Evolutionary conservation across 1,139 yeast genomes (phyloP), one percentile per base, ranked within the genome.

Genomic region (Lodderomyces margitis): DNA sequence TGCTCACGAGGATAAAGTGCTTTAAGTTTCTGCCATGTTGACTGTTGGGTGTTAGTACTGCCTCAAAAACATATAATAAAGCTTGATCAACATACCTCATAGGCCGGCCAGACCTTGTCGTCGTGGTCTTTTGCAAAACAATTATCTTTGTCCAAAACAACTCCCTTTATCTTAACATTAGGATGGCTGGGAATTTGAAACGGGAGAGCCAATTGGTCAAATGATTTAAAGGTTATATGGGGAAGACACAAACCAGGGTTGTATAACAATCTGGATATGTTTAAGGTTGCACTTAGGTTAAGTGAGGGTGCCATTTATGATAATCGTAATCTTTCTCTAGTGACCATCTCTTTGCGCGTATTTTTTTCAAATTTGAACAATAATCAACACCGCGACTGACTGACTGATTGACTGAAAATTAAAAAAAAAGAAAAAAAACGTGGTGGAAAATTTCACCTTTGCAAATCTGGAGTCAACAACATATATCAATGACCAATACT

Each of bases 111-210:
- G 2, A 92, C 85, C 46, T 79, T 76, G 52, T 83, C 85, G 44
- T 82, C 85, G 46, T 87, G 86, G 37, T 94, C 95, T 50, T 76
- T 74, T 4, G 98, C 95, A 60, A 92, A 86, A 57, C 98, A 92
- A 59, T 92, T 94, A 62, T 92, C 99, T 60, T 94, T 92, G 59
- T 92, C 99, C 21, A 92, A 70, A 0, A 92, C 94, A 2, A 92
- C 75, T 0, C 94, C 96, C 51, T 79, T 83, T 46, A 89, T 85
- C 12, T 41, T 47, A 5, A 49, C 55, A 38, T 59, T 48, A 5
- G 56, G 54, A 10, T 61, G 58, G 9, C 58, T 51, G 2, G 70
- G 66, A 9, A 75, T 56, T 19, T 44, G 43, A 20, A 74, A 51
- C 0, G 84, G 84, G 10, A 79, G 48, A 0, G 73, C 62, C 20